phyloP scores from a whole-genome alignment of 768 basidiomycete species.

The Suillus subluteus region DNA sequence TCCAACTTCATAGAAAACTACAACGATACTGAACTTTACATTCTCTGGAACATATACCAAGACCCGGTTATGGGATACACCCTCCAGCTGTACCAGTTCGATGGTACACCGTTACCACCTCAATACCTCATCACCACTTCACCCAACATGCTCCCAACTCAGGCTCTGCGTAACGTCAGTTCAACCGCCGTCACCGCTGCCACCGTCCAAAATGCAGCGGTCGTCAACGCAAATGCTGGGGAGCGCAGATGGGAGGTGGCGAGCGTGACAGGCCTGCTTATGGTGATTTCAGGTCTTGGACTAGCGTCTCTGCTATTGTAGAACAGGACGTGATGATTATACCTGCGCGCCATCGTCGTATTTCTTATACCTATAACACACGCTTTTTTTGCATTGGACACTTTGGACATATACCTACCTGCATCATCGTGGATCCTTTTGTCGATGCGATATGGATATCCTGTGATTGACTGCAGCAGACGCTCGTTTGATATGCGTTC shows the following conservation, averaged over 20 bases:
- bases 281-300: conserved; percentile 24
- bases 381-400: conserved; percentile 26
- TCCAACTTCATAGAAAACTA: conserved; percentile 89
- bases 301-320: conserved; percentile 29
- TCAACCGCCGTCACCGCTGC: conserved; percentile 19
- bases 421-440: conserved; percentile 18
- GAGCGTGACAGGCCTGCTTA: conserved; percentile 16
- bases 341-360: neutral
- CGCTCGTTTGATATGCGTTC: conserved; percentile 22
- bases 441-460: conserved; percentile 9
- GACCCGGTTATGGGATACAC: conserved; percentile 66
- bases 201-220: conserved; percentile 16
- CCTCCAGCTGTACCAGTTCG: conserved; percentile 77
- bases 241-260: conserved; percentile 26
- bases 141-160: conserved; percentile 88
- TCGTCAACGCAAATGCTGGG: conserved; percentile 27
- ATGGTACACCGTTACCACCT: conserved; percentile 78
- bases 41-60: conserved; percentile 70
- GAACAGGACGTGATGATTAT: neutral
- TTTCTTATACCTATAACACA: conserved; percentile 11
- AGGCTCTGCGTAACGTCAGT: conserved; percentile 59
- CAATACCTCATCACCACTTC: conserved; percentile 65
- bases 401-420: conserved; percentile 26
- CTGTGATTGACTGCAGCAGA: conserved; percentile 17
- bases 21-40: conserved; percentile 72